Evolutionary conservation across 2,329 filamentous ascomycete genomes (phyloP), one percentile per base, ranked within the genome.

Genomic region (Leptodontidium sp.): DNA sequence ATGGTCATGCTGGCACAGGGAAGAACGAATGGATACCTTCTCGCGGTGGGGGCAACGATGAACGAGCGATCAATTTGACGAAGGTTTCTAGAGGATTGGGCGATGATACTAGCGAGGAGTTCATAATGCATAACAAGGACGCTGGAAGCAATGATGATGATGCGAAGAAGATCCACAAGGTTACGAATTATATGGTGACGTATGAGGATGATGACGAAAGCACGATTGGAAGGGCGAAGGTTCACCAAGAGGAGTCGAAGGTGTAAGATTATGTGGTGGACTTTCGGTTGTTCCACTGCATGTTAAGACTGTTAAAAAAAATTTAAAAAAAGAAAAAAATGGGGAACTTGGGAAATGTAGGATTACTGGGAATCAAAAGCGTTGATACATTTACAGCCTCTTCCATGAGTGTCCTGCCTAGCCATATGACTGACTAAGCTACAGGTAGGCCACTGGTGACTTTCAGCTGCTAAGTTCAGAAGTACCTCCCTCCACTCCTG

Each of bases 21-120:
- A 69, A 71, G 57, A 70, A 65, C 40, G 61, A 69, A 29, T 71
- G 69, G 69, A 63, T 52, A 5, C 70, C 68, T 9, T 62, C 58
- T 26, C 62, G 57, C 32, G 69, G 57, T 14, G 50, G 50, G n/a
- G 66, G 47, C 15, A 66, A 47, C 26, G 50, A 64, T 15, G 57
- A 65, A 35, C 61, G 68, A 35, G 49, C 53, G 26, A 64, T 65
- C 17, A 61, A 62, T 15, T 49, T 61, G 26, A 57, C 35, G 12
- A 43, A 52, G 12, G 21, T 52, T 43, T 26, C 59, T 8, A 66
- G 69, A 64, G 12, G 61, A 21, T 15, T 58, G 43, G 21, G 38
- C 11, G 62, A 64, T 47, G 43, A 64, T 35, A 64, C 35, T 24
- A 69, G 67, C 49, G 67, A 71, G 49, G 67, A 71, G 40, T 65